Conservation (phyloP, 164 flowering plant species). For the Vitis riparia region DNA sequence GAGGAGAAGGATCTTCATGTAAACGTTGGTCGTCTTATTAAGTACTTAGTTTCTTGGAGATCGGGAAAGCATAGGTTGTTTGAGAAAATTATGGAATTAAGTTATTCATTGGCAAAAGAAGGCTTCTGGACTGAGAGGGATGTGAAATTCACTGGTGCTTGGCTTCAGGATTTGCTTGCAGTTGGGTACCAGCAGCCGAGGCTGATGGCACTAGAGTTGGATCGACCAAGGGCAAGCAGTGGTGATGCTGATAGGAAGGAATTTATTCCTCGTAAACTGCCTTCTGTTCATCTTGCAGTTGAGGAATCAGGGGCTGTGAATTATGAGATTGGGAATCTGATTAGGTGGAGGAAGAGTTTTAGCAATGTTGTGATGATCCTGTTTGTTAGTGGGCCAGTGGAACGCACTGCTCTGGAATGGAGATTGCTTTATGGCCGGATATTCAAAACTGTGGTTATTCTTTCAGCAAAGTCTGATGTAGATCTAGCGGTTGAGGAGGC, state of each 20-base stretch:
- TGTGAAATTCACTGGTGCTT: conserved; percentile 89
- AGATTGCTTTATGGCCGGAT: conserved; percentile 95
- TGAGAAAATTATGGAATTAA: conserved; percentile 83
- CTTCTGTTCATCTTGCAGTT: conserved; percentile 95
- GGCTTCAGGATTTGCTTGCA: conserved; percentile 97
- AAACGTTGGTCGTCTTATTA: conserved; percentile 80
- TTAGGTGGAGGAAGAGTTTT: conserved; percentile 92
- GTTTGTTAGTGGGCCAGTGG: conserved; percentile 80
- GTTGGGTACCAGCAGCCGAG: conserved; percentile 97
- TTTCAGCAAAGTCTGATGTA: conserved; percentile 61
- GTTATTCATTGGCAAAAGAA: conserved; percentile 89
- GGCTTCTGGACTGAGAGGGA: conserved; percentile 95
- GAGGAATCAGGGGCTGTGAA: conserved; percentile 88
- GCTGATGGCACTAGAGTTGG: conserved; percentile 80
- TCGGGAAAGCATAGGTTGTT: conserved; percentile 74
- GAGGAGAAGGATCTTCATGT: conserved; percentile 99
- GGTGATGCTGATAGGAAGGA: conserved; percentile 94
- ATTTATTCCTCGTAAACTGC: conserved; percentile 83
- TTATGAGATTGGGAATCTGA: conserved; percentile 89
- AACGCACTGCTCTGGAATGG: conserved; percentile 97
- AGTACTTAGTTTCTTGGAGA: conserved; percentile 84
- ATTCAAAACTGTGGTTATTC: conserved; percentile 87
- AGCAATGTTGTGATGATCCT: conserved; percentile 90
- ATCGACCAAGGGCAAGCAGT: conserved; percentile 69
- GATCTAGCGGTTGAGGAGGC: conserved; percentile 87